These are phyloP conservation scores for Penstemon barbatus DNA, from an alignment of 257 asterid genomes.

Conservation along the genomic window DNA sequence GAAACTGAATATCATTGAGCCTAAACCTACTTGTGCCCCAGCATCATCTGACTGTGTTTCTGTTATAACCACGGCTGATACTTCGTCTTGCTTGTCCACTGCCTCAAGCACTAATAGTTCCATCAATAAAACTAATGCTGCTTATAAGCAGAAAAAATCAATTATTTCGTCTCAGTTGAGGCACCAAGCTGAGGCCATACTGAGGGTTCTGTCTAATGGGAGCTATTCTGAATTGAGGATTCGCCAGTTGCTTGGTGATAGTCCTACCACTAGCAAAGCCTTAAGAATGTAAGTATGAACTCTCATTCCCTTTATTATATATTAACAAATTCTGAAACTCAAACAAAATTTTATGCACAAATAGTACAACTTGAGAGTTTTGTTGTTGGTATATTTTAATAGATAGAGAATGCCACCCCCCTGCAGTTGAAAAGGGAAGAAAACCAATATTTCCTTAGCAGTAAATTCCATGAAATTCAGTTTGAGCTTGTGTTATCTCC, in stretches of 20 bases:
- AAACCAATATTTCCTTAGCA: not conserved
- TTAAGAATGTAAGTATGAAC: conserved; percentile 67
- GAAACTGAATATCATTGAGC: conserved; percentile 44
- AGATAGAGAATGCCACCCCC: not conserved
- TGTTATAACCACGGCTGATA: conserved; percentile 44
- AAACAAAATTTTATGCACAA: not conserved
- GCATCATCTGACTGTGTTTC: conserved; percentile 49
- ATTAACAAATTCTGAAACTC: not conserved
- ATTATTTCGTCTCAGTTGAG: conserved; percentile 54
- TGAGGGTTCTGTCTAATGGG: conserved; percentile 60
- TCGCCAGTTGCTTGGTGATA: conserved; percentile 85
- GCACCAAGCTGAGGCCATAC: conserved; percentile 68
- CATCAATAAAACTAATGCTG: conserved; percentile 21
- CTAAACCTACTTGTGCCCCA: conserved; percentile 28
- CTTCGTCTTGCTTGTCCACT: conserved; percentile 52
- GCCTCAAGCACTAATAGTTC: conserved; percentile 46
- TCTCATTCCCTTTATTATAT: conserved; percentile 7
- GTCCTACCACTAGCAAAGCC: conserved; percentile 99
- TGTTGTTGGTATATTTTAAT: not conserved
- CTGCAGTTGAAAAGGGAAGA: not conserved
- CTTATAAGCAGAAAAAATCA: conserved; percentile 38
- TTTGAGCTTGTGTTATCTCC: not conserved
- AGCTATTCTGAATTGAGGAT: conserved; percentile 82
- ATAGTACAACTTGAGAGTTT: not conserved
- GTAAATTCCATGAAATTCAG: not conserved